These are phyloP conservation scores for Xylaria curta DNA, from an alignment of 495 filamentous ascomycete genomes.

Conservation along the genomic window DNA sequence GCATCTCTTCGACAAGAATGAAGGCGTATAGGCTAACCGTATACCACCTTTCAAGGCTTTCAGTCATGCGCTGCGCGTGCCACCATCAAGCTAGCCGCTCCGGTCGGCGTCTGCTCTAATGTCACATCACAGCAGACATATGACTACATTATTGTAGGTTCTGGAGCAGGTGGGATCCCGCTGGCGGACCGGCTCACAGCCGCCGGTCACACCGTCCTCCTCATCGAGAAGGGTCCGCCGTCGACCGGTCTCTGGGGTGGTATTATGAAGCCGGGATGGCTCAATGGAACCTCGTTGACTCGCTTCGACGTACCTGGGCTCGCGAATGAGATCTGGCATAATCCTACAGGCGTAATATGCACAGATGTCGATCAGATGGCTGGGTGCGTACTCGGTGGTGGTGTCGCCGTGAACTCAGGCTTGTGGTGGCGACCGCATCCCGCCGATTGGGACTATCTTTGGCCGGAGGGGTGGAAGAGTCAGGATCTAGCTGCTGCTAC, in stretches of 20 bases:
- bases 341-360: conserved; percentile 61
- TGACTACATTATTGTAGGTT: conserved; percentile 67
- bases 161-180: conserved; percentile 63
- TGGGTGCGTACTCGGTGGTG: conserved; percentile 72
- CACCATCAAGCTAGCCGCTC: conserved; percentile 34
- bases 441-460: conserved; percentile 68
- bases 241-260: conserved; percentile 59
- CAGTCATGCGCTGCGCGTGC: conserved; percentile 31
- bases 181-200: conserved; percentile 63
- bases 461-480: conserved; percentile 69
- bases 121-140: conserved; percentile 49
- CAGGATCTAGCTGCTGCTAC: conserved; percentile 62
- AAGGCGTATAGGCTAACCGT: conserved; percentile 25
- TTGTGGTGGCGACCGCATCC: conserved; percentile 47
- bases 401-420: conserved; percentile 67
- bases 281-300: conserved; percentile 64
- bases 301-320: conserved; percentile 74
- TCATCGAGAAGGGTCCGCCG: conserved; percentile 63
- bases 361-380: conserved; percentile 67
- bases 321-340: conserved; percentile 63
- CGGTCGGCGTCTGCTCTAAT: conserved; percentile 34
- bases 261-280: conserved; percentile 58
- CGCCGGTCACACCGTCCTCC: conserved; percentile 59
- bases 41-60: conserved; percentile 15
- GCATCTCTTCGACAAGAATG: not conserved